Evolutionary conservation across 495 filamentous ascomycete genomes (phyloP).

Genomic region (Talaromyces adpressus): DNA sequence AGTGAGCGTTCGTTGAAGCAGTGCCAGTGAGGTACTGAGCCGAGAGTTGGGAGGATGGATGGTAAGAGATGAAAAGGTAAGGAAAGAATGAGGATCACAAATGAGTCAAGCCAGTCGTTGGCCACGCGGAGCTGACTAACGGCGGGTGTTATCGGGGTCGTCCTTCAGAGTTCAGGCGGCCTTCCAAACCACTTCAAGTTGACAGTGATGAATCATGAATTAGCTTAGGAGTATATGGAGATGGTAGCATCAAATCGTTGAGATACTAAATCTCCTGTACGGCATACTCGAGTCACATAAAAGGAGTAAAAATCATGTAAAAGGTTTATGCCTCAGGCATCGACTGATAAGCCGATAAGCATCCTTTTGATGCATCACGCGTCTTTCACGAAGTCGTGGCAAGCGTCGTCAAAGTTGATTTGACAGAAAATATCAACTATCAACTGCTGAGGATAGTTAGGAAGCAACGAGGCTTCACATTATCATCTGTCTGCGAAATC

Average conservation of each 20-base stretch:
- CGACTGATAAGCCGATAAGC: too few relatives aligned
- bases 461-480: not conserved
- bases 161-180: too few relatives aligned
- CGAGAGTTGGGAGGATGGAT: conserved; percentile 11
- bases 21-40: conserved; percentile 8
- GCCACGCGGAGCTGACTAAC: conserved; percentile 2
- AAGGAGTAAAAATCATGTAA: too few relatives aligned
- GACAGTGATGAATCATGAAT: not conserved
- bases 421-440: not conserved
- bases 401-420: not conserved
- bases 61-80: not conserved
- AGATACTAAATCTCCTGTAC: too few relatives aligned
- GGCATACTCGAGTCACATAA: too few relatives aligned
- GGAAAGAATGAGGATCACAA: not conserved
- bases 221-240: not conserved
- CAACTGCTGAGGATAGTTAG: too few relatives aligned
- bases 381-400: too few relatives aligned
- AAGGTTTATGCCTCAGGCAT: too few relatives aligned
- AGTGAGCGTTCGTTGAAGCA: not conserved
- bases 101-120: conserved; percentile 1
- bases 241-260: not conserved
- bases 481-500: not conserved
- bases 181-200: not conserved
- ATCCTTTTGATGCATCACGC: too few relatives aligned
- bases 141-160: not conserved